A percentile compares a stretch with the other conserved stretches of the same genome.
Evolutionary conservation across 2,329 filamentous ascomycete species (phyloP).

Genomic region (Pseudogymnoascus sp.): DNA sequence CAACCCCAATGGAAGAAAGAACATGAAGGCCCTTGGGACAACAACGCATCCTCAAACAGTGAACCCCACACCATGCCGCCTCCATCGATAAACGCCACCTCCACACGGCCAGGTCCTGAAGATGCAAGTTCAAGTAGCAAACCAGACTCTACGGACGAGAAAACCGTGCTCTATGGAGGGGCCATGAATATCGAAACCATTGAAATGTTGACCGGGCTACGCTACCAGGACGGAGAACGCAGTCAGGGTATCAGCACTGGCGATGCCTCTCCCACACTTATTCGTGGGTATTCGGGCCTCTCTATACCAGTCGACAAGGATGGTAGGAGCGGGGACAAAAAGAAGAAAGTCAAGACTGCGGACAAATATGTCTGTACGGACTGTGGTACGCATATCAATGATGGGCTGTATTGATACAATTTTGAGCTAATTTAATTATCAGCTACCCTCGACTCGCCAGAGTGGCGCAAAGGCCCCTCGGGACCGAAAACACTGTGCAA

Average conservation of each 20-base stretch:
- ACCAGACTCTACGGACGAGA: slow-evolving; percentile 73
- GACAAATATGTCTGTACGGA: slow-evolving; percentile 95
- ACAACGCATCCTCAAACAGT: slow-evolving; percentile 30
- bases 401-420: background rate
- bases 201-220: slow-evolving; percentile 83
- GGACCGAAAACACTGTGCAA: slow-evolving; percentile 95
- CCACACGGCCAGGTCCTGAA: slow-evolving; percentile 76
- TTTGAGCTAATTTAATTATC: slow-evolving; percentile 10
- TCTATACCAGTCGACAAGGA: slow-evolving; percentile 77
- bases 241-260: slow-evolving; percentile 84
- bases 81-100: slow-evolving; percentile 56
- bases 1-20: slow-evolving; percentile 54
- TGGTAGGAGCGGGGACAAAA: slow-evolving; percentile 65
- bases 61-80: slow-evolving; percentile 55
- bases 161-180: slow-evolving; percentile 75
- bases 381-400: slow-evolving; percentile 56
- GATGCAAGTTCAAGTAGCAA: slow-evolving; percentile 58
- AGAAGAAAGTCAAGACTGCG: slow-evolving; percentile 72
- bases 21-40: slow-evolving; percentile 48
- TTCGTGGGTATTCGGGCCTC: slow-evolving; percentile 80
- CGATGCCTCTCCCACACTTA: slow-evolving; percentile 69
- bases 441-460: slow-evolving; percentile 82
- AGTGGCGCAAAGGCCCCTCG: slow-evolving; percentile 90
- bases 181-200: slow-evolving; percentile 76
- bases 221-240: slow-evolving; percentile 82